Evolutionary conservation across 140 eudicot genomes (phyloP).

Genomic region (Erigeron philadelphicus): DNA sequence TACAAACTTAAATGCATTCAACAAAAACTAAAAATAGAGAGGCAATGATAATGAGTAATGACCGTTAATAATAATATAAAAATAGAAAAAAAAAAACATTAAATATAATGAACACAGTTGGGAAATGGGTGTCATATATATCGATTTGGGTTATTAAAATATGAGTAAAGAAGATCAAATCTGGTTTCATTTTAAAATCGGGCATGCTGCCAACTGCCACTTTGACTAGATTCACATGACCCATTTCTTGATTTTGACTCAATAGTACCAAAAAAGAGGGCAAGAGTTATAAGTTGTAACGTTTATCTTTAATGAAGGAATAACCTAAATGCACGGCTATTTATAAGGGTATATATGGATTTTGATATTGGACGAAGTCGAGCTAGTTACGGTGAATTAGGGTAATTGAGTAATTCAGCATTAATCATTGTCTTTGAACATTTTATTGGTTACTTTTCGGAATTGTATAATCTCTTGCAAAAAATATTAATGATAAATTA

Average conservation of each 20-base stretch:
- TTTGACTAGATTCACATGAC: conserved; percentile 38
- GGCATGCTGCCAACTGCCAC: conserved; percentile 32
- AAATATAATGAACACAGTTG: conserved; percentile 30
- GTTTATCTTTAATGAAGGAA: background rate
- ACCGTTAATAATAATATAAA: background rate
- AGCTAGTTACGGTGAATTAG: too few relatives aligned
- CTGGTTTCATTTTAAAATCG: conserved; percentile 26
- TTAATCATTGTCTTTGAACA: too few relatives aligned
- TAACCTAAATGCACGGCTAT: too few relatives aligned
- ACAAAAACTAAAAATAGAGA: too few relatives aligned
- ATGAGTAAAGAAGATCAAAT: conserved; percentile 29
- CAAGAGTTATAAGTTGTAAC: background rate
- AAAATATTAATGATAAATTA: too few relatives aligned
- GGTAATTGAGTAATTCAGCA: too few relatives aligned
- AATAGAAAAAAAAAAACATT: background rate
- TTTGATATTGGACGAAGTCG: too few relatives aligned
- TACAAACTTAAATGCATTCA: too few relatives aligned
- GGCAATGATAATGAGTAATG: background rate
- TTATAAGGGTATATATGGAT: too few relatives aligned
- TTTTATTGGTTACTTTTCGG: too few relatives aligned
- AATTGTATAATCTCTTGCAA: too few relatives aligned
- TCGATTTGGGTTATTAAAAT: conserved; percentile 3
- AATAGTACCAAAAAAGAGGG: background rate
- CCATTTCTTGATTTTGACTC: conserved; percentile 33
- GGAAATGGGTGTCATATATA: conserved; percentile 23